Evolutionary conservation across 257 asterid genomes (phyloP).

Genomic region (Nicotiana knightiana): DNA sequence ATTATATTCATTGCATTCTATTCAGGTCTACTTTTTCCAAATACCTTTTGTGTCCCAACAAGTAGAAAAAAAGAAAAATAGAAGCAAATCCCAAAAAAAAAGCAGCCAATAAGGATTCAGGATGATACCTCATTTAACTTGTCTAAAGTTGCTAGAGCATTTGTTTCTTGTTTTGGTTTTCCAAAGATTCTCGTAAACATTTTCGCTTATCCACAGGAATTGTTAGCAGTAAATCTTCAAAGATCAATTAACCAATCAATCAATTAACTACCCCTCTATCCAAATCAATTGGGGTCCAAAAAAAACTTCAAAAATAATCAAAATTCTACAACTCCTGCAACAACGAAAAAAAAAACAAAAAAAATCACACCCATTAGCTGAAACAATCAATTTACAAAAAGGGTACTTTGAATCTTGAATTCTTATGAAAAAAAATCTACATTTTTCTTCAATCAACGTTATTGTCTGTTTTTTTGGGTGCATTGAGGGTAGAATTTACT

Average conservation of each 20-base stretch:
- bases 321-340: not conserved
- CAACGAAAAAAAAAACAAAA: not conserved
- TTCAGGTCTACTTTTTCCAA: not conserved
- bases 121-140: slow-evolving; percentile 62
- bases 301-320: not conserved
- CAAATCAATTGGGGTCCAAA: not conserved
- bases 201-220: slow-evolving; percentile 8
- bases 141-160: slow-evolving; percentile 63
- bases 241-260: not conserved
- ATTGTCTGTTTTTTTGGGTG: not conserved
- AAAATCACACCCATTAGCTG: not conserved
- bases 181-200: slow-evolving; percentile 65
- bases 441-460: not conserved
- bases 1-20: not conserved
- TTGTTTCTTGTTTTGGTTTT: slow-evolving; percentile 59
- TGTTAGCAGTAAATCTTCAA: not conserved
- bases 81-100: not conserved
- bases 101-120: not conserved
- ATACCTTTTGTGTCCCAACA: not conserved
- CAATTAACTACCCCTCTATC: not conserved
- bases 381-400: not conserved
- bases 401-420: not conserved
- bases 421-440: not conserved
- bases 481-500: not conserved
- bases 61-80: not conserved